These are phyloP conservation scores for Fraxinus velutina DNA, from an alignment of 305 asterid genomes.

Conservation along the genomic window DNA sequence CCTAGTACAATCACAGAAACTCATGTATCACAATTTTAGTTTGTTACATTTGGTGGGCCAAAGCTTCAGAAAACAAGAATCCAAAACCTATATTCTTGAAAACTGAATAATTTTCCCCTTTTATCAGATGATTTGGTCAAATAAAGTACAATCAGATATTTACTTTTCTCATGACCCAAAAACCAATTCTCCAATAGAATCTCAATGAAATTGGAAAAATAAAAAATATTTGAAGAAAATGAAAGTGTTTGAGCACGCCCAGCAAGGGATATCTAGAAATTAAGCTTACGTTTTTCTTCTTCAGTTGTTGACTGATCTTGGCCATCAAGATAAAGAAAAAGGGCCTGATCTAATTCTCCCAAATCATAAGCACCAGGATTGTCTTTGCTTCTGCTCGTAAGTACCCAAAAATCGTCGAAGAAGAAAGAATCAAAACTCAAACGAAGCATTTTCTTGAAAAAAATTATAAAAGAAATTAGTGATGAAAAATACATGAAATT, in stretches of 20 bases:
- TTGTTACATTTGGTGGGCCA: constrained; percentile 55
- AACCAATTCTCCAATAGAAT: constrained; percentile 21
- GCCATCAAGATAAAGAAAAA: constrained; percentile 34
- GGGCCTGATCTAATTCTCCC: constrained; percentile 44
- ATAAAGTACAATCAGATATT: constrained; percentile 23
- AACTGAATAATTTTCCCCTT: neutral
- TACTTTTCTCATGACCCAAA: constrained; percentile 20
- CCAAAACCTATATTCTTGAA: constrained; percentile 18
- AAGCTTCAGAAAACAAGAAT: constrained; percentile 34
- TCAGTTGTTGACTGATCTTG: constrained; percentile 34
- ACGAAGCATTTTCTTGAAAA: neutral
- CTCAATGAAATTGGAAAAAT: constrained; percentile 13
- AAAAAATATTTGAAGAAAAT: neutral
- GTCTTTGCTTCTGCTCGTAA: constrained; percentile 30
- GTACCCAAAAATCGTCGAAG: neutral
- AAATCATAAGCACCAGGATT: constrained; percentile 30
- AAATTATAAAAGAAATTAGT: neutral
- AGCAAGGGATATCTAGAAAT: neutral
- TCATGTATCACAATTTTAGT: constrained; percentile 31
- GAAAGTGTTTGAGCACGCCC: neutral
- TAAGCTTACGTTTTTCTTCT: constrained; percentile 28
- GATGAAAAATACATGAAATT: constrained; percentile 22
- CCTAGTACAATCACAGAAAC: constrained; percentile 36
- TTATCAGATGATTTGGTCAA: constrained; percentile 22
- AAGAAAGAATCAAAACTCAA: neutral